Conservation (phyloP, 2,329 filamentous ascomycete species). For the Hyphodiscus sp. region DNA sequence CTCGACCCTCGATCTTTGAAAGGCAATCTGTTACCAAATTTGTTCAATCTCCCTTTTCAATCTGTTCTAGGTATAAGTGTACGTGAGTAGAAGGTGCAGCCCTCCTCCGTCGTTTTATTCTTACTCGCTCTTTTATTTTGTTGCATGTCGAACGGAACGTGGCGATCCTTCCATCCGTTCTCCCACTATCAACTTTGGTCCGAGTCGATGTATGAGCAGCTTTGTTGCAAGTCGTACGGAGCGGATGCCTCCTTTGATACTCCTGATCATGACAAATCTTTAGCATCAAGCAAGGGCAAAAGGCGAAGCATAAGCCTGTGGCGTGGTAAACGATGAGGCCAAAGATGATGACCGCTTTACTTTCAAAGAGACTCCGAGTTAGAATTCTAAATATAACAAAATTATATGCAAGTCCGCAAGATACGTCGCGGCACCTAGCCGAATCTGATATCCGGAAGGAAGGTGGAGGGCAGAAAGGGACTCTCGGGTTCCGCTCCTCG, state of each 20-base stretch:
- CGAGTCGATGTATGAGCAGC: too few relatives aligned
- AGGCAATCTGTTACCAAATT: neutral
- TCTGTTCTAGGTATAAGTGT: neutral
- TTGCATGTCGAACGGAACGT: conserved; percentile 18
- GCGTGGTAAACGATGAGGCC: neutral
- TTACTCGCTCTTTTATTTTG: conserved; percentile 3
- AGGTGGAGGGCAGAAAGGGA: too few relatives aligned
- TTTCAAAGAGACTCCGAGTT: neutral
- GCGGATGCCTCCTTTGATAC: conserved; percentile 1
- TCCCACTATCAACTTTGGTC: too few relatives aligned
- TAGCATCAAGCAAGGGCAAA: neutral
- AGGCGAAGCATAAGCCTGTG: neutral
- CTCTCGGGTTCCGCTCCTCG: too few relatives aligned
- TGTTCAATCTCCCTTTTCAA: neutral
- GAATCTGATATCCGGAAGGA: neutral
- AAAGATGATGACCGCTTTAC: neutral
- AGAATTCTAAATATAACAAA: neutral
- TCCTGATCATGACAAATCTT: neutral
- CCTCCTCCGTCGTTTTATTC: neutral
- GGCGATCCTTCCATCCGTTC: too few relatives aligned
- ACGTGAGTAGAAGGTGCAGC: neutral
- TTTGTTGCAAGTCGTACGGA: conserved; percentile 20
- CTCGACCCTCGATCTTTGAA: too few relatives aligned
- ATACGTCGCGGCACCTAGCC: neutral
- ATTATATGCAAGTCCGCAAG: neutral